Evolutionary conservation across 1,284 basidiomycete species (phyloP), one percentile per base, ranked within the genome.

Genomic region (Ceratobasidium sp.): DNA sequence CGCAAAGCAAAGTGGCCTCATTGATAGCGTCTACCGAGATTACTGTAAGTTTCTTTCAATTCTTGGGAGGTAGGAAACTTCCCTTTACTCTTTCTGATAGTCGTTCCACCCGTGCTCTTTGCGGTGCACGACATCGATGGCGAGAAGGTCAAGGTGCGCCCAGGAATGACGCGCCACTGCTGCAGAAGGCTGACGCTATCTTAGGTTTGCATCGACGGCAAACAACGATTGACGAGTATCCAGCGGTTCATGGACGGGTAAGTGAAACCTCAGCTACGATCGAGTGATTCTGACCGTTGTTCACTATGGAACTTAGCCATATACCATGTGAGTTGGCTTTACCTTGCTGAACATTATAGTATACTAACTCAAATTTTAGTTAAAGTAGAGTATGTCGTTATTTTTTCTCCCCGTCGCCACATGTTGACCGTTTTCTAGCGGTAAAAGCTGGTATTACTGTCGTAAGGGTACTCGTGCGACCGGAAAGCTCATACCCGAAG

Each of bases 21-120:
- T 93, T 28, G 89, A 92, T 77, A 92, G 91, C 0, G 82, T 93
- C n/a, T 90, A 88, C 75, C 87, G 87, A 64, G 90, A 92, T 76
- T 90, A 86, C 77, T 91, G 88, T 75, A 86, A 93, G 8, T 91
- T 90, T 0, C 89, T 90, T 83, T 93, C n/a, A 87, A 92, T 41
- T 91, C 92, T 73, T 87, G 88, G 4, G 6, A 63, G 32, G 23
- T 38, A 57, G 23, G n/a, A 30, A 7, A 30, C n/a, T 32, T 54
- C 14, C 9, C 9, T 7, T 11, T 7, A 11, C 18, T 23, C 2
- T n/a, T 38, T 26, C 16, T 50, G 28, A 21, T 32, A 64, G 44
- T 30, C 26, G 66, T 72, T 26, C 54, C 35, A n/a, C 61, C 50
- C 9, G 30, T 62, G 26, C 50, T 67, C 3, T 72, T 62, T 74